Base-by-base conservation (phyloP, 345 rosid genomes). In the Murraya paniculata region DNA sequence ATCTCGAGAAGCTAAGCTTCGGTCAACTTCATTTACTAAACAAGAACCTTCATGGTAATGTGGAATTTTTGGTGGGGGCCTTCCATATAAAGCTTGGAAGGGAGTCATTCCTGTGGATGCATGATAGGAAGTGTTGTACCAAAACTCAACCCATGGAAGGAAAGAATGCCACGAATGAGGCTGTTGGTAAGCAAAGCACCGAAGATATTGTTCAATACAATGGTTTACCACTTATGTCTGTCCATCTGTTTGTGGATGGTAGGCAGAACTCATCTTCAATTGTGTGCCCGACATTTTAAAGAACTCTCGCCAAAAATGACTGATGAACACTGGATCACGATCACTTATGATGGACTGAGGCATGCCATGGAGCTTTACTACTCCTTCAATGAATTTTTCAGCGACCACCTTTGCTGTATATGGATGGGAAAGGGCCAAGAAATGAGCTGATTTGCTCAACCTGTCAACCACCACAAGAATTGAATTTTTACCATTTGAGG, bases 381-480 rank as follows among this genome's bases (percentile, higher is more conserved):
- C n/a, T 5, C 61, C 65, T 2, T 76, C 79, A 30, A 76, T 13
- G 16, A 53, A 76, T 64, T 53, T 66, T 66, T 76, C 53, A 2
- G 28, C 79, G 18, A 67, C 65, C n/a, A 38, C 2, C 27, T 56
- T 68, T 13, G 30, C 10, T 9, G 80, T 6, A 28, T 30, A 77
- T 19, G 18, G 80, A 69, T 68, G 67, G 3, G 56, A 21, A 6
- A 75, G 28, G 8, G 59, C 10, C 39, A 41, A 7, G 45, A 75
- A 41, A 64, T 75, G 78, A 2, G 73, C 19, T 19, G 19, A 76
- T 56, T 73, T 79, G 24, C 77, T 53, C 19, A 73, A 11, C 1
- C 72, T 21, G 18, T 78, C 81, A 4, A 78, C 72, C 4, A 78
- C 77, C 0, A 72, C 16, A 4, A 71, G 18, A 7, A 78, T 78